Evolutionary conservation across 768 basidiomycete genomes (phyloP).

Genomic region (Naganishia friedmannii): DNA sequence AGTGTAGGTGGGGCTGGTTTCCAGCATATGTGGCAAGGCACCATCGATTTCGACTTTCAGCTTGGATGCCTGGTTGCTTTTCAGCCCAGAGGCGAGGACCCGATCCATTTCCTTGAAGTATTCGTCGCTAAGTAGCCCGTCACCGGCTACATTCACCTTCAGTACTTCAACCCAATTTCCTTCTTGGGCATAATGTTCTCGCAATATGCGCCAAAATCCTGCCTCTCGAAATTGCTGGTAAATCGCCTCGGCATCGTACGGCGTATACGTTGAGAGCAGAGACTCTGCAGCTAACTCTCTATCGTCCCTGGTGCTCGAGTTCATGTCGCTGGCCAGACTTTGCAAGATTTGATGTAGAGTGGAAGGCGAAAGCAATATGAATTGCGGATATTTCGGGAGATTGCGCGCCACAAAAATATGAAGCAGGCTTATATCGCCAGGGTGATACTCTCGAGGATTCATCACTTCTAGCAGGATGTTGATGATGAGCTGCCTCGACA

Average conservation of each 20-base stretch:
- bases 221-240: slow-evolving; percentile 70
- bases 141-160: slow-evolving; percentile 71
- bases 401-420: slow-evolving; percentile 96
- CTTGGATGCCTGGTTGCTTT: slow-evolving; percentile 60
- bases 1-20: slow-evolving; percentile 63
- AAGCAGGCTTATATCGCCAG: slow-evolving; percentile 69
- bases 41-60: slow-evolving; percentile 60
- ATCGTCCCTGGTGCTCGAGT: slow-evolving; percentile 79
- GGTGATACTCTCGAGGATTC: slow-evolving; percentile 36
- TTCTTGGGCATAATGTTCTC: slow-evolving; percentile 73
- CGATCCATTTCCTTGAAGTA: slow-evolving; percentile 62
- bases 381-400: slow-evolving; percentile 92
- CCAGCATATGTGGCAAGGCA: slow-evolving; percentile 66
- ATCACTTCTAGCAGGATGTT: slow-evolving; percentile 77
- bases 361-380: slow-evolving; percentile 63
- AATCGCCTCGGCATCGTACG: slow-evolving; percentile 69
- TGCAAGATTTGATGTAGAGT: slow-evolving; percentile 72
- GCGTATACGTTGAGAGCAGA: slow-evolving; percentile 84
- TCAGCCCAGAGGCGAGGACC: slow-evolving; percentile 50
- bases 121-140: slow-evolving; percentile 58
- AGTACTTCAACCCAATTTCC: slow-evolving; percentile 71
- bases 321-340: slow-evolving; percentile 70
- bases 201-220: slow-evolving; percentile 86
- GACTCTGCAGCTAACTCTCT: slow-evolving; percentile 92
- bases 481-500: slow-evolving; percentile 76